These are phyloP conservation scores for Aspergillus tamarii DNA, from an alignment of 2,329 filamentous ascomycete genomes.

Conservation along the genomic window DNA sequence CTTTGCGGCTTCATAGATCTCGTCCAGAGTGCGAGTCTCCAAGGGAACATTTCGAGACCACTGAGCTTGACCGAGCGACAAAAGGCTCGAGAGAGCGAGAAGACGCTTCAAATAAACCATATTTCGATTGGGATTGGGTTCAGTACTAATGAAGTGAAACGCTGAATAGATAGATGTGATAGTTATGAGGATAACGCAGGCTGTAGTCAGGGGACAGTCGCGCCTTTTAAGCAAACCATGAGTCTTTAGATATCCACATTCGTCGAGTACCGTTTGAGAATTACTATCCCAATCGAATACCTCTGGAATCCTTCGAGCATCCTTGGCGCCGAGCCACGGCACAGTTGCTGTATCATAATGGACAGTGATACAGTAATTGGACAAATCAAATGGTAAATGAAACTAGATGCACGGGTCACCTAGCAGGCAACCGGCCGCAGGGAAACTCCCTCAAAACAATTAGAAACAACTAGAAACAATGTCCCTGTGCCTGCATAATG, in stretches of 20 bases:
- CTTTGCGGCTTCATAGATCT: slow-evolving; percentile 2
- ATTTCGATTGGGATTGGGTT: neutral
- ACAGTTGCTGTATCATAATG: neutral
- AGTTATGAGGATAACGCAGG: neutral
- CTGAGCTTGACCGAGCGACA: neutral
- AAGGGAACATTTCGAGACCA: neutral
- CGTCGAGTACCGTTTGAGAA: neutral
- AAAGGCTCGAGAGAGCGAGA: neutral
- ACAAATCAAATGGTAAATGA: neutral
- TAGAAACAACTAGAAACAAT: neutral
- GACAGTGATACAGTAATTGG: neutral
- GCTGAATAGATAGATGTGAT: neutral
- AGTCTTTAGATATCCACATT: neutral
- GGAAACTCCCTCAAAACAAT: neutral
- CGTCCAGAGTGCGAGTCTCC: neutral
- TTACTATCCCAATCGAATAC: neutral
- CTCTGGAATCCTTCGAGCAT: neutral
- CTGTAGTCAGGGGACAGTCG: neutral
- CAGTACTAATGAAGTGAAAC: neutral
- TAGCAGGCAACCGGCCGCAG: neutral
- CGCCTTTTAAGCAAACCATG: neutral
- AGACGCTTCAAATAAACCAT: neutral
- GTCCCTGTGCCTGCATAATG: neutral
- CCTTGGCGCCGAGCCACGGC: neutral
- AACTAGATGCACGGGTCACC: neutral